These are phyloP conservation scores for Psophocarpus tetragonolobus DNA, from an alignment of 306 rosid genomes.

Conservation along the genomic window DNA sequence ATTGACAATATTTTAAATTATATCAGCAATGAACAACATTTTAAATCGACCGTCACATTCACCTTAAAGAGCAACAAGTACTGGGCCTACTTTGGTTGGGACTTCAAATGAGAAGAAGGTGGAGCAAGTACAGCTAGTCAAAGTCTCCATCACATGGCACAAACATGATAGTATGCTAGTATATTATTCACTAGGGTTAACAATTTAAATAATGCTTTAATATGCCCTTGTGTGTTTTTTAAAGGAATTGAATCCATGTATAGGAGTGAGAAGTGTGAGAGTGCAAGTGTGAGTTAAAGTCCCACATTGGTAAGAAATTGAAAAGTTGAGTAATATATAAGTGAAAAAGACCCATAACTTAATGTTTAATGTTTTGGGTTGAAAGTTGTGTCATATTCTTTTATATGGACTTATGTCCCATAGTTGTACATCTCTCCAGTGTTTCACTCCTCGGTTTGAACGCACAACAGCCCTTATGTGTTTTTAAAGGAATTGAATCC, in stretches of 20 bases:
- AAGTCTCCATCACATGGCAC: constrained; percentile 43
- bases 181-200: not conserved
- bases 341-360: too few species aligned
- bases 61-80: constrained; percentile 30
- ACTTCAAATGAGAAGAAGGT: constrained; percentile 34
- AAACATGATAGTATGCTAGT: not conserved
- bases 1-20: constrained; percentile 9
- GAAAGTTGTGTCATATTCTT: too few species aligned
- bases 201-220: not conserved
- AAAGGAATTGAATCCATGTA: not conserved
- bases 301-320: too few species aligned
- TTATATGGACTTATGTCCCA: too few species aligned
- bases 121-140: constrained; percentile 34
- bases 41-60: constrained; percentile 29
- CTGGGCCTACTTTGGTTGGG: constrained; percentile 28
- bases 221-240: not conserved
- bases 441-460: too few species aligned
- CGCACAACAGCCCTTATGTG: not conserved
- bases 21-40: not conserved
- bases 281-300: too few species aligned
- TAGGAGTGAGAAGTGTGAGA: not conserved
- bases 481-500: not conserved
- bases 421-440: too few species aligned
- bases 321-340: too few species aligned
- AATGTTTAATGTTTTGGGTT: too few species aligned